Conservation (phyloP, 805 yeast species). For the Cephaloascus fragrans region DNA sequence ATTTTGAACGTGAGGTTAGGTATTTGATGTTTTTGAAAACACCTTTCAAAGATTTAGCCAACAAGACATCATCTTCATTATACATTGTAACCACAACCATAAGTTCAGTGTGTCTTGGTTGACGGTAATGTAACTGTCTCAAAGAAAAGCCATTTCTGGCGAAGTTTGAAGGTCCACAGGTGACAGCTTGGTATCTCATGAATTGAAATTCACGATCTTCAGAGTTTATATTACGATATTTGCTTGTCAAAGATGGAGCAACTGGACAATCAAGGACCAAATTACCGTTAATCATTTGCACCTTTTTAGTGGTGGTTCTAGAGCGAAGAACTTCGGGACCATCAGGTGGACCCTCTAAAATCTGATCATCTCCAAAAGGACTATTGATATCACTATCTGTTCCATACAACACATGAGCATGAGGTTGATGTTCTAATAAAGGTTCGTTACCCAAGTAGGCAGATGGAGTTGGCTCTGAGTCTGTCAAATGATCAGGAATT, state of each 20-base stretch:
- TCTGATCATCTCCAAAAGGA: constrained; percentile 9
- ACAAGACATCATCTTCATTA: constrained; percentile 54
- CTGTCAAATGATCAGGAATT: not conserved
- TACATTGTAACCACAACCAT: constrained; percentile 58
- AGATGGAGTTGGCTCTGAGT: too few species aligned
- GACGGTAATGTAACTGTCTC: constrained; percentile 44
- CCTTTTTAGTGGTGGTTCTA: constrained; percentile 29
- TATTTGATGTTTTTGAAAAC: constrained; percentile 56
- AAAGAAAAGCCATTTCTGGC: constrained; percentile 44
- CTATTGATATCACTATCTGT: constrained; percentile 3
- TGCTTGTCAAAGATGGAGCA: constrained; percentile 14
- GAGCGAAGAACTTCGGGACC: constrained; percentile 11
- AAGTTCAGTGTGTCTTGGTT: constrained; percentile 46
- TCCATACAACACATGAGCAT: constrained; percentile 3
- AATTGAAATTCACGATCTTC: constrained; percentile 42
- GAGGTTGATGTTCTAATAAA: constrained; percentile 1
- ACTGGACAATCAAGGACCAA: constrained; percentile 22
- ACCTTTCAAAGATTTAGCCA: constrained; percentile 55
- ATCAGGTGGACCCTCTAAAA: constrained; percentile 3
- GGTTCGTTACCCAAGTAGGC: too few species aligned
- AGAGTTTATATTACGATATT: constrained; percentile 18
- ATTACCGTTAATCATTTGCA: constrained; percentile 39
- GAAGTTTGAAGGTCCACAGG: constrained; percentile 62
- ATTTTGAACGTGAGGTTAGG: constrained; percentile 35
- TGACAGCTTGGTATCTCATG: constrained; percentile 55